Evolutionary conservation across 306 rosid genomes (phyloP).

Genomic region (Medicago ruthenica): DNA sequence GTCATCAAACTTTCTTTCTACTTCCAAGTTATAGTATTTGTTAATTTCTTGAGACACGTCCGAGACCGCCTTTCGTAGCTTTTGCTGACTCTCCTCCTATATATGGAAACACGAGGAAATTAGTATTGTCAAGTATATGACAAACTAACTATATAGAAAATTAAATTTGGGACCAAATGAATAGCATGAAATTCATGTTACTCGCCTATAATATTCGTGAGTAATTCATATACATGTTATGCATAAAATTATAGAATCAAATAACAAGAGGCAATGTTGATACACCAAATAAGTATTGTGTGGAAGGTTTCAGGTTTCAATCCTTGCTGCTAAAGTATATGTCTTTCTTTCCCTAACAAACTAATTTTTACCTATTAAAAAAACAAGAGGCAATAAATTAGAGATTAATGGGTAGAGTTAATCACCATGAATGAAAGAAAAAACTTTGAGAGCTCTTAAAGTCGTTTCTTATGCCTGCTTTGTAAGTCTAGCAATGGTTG

Average conservation of each 20-base stretch:
- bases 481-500: not conserved
- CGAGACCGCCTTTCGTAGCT: slow-evolving; percentile 54
- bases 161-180: not conserved
- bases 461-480: slow-evolving; percentile 20
- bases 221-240: no score
- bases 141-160: not conserved
- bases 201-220: no score
- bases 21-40: slow-evolving; percentile 30
- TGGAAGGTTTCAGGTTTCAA: no score
- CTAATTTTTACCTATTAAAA: no score
- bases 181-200: no score
- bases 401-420: not conserved
- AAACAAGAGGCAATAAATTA: not conserved
- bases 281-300: no score
- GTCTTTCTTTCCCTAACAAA: no score
- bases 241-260: not conserved
- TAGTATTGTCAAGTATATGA: slow-evolving; percentile 6
- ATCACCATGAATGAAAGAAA: slow-evolving; percentile 44
- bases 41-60: slow-evolving; percentile 53
- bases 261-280: not conserved
- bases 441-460: slow-evolving; percentile 6
- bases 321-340: no score
- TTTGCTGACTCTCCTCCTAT: slow-evolving; percentile 44
- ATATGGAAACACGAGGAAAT: not conserved
- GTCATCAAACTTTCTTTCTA: slow-evolving; percentile 8